A percentile compares a stretch with the other conserved stretches of the same genome.
Evolutionary conservation across 345 rosid species (phyloP).

Genomic region (Linum usitatissimum): DNA sequence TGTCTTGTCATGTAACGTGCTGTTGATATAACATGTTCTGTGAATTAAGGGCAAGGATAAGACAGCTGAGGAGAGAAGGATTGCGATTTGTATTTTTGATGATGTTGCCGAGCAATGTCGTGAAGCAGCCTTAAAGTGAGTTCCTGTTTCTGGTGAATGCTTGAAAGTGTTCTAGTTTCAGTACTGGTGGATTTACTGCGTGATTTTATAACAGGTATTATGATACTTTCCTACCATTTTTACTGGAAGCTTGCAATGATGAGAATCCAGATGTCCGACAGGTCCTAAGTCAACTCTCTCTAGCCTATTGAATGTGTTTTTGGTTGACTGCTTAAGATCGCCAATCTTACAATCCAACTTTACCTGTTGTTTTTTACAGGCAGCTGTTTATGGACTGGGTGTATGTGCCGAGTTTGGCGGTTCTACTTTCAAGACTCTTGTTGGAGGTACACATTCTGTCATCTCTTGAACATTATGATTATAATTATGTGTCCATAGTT

Average conservation of each 20-base stretch:
- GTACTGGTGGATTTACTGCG: neutral
- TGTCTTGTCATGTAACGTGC: neutral
- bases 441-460: constrained; percentile 55
- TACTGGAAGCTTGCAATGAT: constrained; percentile 97
- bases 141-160: neutral
- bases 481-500: neutral
- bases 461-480: neutral
- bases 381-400: constrained; percentile 99
- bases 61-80: constrained; percentile 97
- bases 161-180: neutral
- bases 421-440: constrained; percentile 75
- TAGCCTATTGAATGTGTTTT: neutral
- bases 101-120: constrained; percentile 98
- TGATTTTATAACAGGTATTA: constrained; percentile 52
- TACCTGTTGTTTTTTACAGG: constrained; percentile 37
- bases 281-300: constrained; percentile 28
- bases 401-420: constrained; percentile 99
- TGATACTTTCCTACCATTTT: constrained; percentile 88
- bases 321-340: constrained; percentile 5
- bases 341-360: constrained; percentile 6
- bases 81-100: constrained; percentile 98
- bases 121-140: constrained; percentile 87
- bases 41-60: constrained; percentile 81
- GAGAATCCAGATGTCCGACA: constrained; percentile 91
- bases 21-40: constrained; percentile 10